Conservation (phyloP, 1,139 yeast genomes). For the Meyerozyma carpophila region DNA sequence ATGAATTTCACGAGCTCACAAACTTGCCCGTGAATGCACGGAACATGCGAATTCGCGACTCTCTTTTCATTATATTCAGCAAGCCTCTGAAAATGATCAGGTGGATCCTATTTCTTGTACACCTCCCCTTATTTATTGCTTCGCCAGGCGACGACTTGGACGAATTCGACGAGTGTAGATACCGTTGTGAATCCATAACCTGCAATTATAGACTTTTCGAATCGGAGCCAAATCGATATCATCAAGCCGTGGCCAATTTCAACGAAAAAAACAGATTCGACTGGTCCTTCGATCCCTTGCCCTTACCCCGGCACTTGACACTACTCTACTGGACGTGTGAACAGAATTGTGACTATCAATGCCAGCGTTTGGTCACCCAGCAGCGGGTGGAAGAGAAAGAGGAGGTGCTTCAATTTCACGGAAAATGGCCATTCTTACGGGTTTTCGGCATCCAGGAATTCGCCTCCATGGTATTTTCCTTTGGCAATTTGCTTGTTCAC, state of each 20-base stretch:
- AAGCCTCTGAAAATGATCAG: background rate
- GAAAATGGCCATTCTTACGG: constrained; percentile 92
- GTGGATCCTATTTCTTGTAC: background rate
- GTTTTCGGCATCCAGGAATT: constrained; percentile 77
- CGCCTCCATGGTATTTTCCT: constrained; percentile 73
- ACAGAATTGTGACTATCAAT: constrained; percentile 85
- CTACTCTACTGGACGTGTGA: constrained; percentile 72
- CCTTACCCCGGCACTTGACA: constrained; percentile 39
- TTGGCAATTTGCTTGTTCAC: constrained; percentile 77
- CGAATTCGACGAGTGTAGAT: constrained; percentile 61
- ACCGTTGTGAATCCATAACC: constrained; percentile 49
- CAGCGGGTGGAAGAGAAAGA: constrained; percentile 42
- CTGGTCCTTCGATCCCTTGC: constrained; percentile 30
- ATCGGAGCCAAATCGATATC: constrained; percentile 22
- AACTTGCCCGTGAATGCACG: too few relatives aligned
- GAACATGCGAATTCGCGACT: background rate
- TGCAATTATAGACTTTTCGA: constrained; percentile 17
- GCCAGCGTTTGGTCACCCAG: constrained; percentile 70
- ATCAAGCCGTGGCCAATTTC: constrained; percentile 4
- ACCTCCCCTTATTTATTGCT: constrained; percentile 19
- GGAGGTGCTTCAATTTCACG: constrained; percentile 80
- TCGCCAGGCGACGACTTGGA: constrained; percentile 78
- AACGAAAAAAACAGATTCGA: constrained; percentile 20
- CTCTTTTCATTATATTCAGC: background rate
- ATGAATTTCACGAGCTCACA: too few relatives aligned